Conservation (phyloP, 371 early-diverging fungal species). For the Hamiltosporidium tvaerminnensis region DNA sequence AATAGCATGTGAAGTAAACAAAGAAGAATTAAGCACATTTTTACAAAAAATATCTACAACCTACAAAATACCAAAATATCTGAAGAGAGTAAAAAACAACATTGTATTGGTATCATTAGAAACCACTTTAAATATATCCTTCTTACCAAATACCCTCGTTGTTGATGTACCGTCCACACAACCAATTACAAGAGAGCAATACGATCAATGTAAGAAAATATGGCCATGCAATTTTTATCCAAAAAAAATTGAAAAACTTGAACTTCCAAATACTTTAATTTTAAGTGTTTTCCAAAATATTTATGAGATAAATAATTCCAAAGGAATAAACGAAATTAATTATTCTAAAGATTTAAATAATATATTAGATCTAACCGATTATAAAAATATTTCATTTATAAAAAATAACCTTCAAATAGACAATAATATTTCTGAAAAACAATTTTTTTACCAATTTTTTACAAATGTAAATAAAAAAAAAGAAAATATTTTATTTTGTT, state of each 20-base stretch:
- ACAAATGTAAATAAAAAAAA: not conserved
- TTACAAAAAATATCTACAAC: not conserved
- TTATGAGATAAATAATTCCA: not conserved
- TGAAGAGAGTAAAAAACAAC: not conserved
- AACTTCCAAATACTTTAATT: not conserved
- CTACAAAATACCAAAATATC: not conserved
- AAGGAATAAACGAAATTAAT: not conserved
- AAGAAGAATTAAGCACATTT: not conserved
- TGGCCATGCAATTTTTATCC: conserved; percentile 19
- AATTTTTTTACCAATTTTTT: not conserved
- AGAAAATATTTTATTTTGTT: not conserved
- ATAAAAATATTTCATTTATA: too few species aligned
- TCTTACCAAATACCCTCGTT: not conserved
- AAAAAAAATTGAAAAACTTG: not conserved
- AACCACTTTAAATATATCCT: not conserved
- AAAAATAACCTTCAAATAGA: too few species aligned
- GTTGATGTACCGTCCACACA: conserved; percentile 10
- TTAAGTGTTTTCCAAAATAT: not conserved
- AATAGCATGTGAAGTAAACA: too few species aligned
- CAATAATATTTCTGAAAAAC: too few species aligned
- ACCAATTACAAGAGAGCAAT: conserved; percentile 10
- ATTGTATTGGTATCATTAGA: too few species aligned
- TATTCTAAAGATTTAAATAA: too few species aligned
- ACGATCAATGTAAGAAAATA: not conserved
- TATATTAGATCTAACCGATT: too few species aligned